These are phyloP conservation scores for Sedum album DNA, from an alignment of 164 flowering plant species.

Conservation along the genomic window DNA sequence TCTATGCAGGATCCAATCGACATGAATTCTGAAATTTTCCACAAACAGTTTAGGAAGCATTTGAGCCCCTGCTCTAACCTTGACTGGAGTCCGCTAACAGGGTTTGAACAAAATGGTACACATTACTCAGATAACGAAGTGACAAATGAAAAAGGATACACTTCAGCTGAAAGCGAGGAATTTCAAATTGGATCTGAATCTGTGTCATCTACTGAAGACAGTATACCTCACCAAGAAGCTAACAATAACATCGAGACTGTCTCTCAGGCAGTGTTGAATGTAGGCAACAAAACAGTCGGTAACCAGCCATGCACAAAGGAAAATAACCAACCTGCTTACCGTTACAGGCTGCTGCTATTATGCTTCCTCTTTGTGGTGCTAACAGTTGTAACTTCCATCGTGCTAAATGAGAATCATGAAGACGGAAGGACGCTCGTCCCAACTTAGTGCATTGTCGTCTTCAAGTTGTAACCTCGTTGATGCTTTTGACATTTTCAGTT, in stretches of 20 bases:
- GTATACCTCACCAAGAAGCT: not conserved
- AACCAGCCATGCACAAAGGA: constrained; percentile 10
- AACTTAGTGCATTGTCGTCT: constrained; percentile 25
- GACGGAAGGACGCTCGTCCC: constrained; percentile 44
- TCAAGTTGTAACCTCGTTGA: not conserved
- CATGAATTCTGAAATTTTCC: constrained; percentile 24
- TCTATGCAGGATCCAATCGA: constrained; percentile 59
- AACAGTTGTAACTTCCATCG: constrained; percentile 22
- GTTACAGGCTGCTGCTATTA: constrained; percentile 18
- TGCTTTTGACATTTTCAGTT: not conserved
- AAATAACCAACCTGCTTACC: constrained; percentile 12
- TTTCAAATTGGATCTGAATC: constrained; percentile 40
- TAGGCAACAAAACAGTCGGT: constrained; percentile 14
- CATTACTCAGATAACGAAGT: constrained; percentile 12
- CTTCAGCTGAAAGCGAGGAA: constrained; percentile 19
- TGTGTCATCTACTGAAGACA: constrained; percentile 52
- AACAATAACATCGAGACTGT: constrained; percentile 8
- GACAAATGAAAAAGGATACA: constrained; percentile 15
- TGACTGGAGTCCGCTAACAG: constrained; percentile 32
- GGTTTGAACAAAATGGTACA: constrained; percentile 19
- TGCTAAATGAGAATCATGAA: constrained; percentile 28
- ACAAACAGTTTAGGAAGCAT: constrained; percentile 24
- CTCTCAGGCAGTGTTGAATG: constrained; percentile 15
- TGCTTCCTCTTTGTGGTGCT: constrained; percentile 23
- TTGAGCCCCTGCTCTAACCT: constrained; percentile 33